These are phyloP conservation scores for Russula sp. DNA, from an alignment of 768 basidiomycete species.

Conservation along the genomic window DNA sequence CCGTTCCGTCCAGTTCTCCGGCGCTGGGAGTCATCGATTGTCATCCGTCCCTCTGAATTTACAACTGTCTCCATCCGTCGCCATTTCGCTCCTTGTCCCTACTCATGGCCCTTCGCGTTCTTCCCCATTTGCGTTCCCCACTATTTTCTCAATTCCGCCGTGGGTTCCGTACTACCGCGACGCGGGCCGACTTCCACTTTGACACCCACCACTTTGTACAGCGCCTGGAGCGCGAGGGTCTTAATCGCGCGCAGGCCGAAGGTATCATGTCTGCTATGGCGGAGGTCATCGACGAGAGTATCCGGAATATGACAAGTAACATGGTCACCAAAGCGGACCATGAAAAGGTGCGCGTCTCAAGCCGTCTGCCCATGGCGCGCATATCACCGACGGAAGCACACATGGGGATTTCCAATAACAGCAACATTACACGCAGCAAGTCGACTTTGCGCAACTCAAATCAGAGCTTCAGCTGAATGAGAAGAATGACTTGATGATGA, in stretches of 20 bases:
- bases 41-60: background rate
- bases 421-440: constrained; percentile 92
- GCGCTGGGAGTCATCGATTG: too few relatives aligned
- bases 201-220: constrained; percentile 95
- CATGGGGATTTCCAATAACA: constrained; percentile 25
- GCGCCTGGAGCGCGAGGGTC: constrained; percentile 79
- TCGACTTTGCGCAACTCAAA: constrained; percentile 95
- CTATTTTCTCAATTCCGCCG: background rate
- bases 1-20: too few relatives aligned
- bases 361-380: background rate
- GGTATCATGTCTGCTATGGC: constrained; percentile 97
- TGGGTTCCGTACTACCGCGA: constrained; percentile 9
- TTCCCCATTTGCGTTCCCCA: constrained; percentile 6
- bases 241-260: constrained; percentile 88
- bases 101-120: constrained; percentile 1
- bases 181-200: constrained; percentile 61
- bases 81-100: background rate
- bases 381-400: background rate
- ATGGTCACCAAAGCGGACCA: constrained; percentile 96
- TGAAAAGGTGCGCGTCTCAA: constrained; percentile 64
- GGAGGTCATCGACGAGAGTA: constrained; percentile 95
- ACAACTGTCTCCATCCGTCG: background rate
- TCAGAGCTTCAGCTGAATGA: constrained; percentile 94
- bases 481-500: constrained; percentile 91
- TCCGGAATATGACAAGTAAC: constrained; percentile 90